Conservation (phyloP, 805 yeast species). For the Lipomyces orientalis region DNA sequence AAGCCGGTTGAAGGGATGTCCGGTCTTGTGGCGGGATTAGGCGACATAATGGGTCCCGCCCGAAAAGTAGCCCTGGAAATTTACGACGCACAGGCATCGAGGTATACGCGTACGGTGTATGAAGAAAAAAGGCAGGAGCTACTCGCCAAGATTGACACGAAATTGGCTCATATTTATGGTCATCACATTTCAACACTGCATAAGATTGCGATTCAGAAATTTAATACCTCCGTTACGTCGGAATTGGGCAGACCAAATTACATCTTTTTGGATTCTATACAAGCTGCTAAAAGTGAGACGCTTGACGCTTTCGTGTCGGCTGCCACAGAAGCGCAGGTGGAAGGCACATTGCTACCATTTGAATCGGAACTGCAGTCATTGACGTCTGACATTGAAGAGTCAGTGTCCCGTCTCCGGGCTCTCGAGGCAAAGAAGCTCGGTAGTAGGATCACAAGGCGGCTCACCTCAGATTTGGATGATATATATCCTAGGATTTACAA, state of each 20-base stretch:
- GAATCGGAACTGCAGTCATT: constrained; percentile 47
- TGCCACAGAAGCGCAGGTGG: constrained; percentile 48
- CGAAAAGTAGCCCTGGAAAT: constrained; percentile 54
- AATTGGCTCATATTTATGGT: constrained; percentile 53
- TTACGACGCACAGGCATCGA: constrained; percentile 76
- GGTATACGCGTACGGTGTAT: constrained; percentile 73
- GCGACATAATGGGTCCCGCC: constrained; percentile 52
- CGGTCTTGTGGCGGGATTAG: constrained; percentile 47
- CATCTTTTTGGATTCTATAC: constrained; percentile 43
- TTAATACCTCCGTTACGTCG: constrained; percentile 32
- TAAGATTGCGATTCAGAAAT: constrained; percentile 45
- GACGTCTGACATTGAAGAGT: constrained; percentile 43
- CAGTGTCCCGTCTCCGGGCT: constrained; percentile 45
- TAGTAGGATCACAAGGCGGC: constrained; percentile 14
- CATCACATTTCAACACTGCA: constrained; percentile 50
- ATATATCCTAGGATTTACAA: constrained; percentile 27
- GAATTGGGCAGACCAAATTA: constrained; percentile 27
- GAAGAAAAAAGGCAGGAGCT: constrained; percentile 62
- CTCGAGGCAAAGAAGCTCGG: constrained; percentile 54
- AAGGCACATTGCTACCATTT: constrained; percentile 45
- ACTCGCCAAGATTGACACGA: constrained; percentile 54
- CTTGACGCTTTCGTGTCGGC: constrained; percentile 42
- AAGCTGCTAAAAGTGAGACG: constrained; percentile 38
- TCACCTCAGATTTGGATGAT: constrained; percentile 34
- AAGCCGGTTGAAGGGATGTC: constrained; percentile 43